phyloP scores from a whole-genome alignment of 805 yeast genomes.

The Hanseniaspora nectarophila region DNA sequence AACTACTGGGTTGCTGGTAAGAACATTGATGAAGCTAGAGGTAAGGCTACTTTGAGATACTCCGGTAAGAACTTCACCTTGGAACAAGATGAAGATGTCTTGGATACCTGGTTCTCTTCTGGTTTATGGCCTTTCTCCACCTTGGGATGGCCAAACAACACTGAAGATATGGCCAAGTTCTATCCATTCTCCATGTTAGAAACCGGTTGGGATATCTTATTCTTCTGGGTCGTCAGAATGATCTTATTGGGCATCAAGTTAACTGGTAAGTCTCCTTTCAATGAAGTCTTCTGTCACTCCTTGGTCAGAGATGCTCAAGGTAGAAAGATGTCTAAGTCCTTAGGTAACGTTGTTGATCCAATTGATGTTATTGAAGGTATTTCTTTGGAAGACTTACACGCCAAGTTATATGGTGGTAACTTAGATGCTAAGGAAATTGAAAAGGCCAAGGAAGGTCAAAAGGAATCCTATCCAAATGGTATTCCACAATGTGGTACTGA shows the following conservation, averaged over 20 bases:
- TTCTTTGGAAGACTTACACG: constrained; percentile 64
- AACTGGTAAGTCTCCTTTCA: constrained; percentile 85
- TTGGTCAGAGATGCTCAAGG: constrained; percentile 98
- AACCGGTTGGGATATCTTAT: constrained; percentile 98
- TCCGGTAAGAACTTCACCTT: constrained; percentile 58
- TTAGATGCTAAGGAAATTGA: constrained; percentile 78
- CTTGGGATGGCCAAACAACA: constrained; percentile 84
- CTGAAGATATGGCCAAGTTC: constrained; percentile 62
- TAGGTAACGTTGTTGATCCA: constrained; percentile 95
- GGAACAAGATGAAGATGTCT: constrained; percentile 94
- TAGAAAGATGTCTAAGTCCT: constrained; percentile 94
- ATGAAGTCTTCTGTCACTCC: constrained; percentile 95
- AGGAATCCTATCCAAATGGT: constrained; percentile 84
- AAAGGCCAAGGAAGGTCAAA: constrained; percentile 81
- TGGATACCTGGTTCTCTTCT: constrained; percentile 97
- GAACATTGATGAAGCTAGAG: constrained; percentile 66
- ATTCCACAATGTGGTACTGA: constrained; percentile 99
- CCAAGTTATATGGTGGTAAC: constrained; percentile 67
- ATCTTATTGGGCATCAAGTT: constrained; percentile 78
- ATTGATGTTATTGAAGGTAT: constrained; percentile 87
- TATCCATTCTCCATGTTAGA: constrained; percentile 90
- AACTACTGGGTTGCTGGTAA: constrained; percentile 88
- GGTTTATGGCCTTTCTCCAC: constrained; percentile 98
- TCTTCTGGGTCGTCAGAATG: constrained; percentile 99
- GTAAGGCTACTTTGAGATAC: constrained; percentile 64